Base-by-base conservation (phyloP, 1,139 yeast genomes). In the Magnusiomyces tetraspermus region DNA sequence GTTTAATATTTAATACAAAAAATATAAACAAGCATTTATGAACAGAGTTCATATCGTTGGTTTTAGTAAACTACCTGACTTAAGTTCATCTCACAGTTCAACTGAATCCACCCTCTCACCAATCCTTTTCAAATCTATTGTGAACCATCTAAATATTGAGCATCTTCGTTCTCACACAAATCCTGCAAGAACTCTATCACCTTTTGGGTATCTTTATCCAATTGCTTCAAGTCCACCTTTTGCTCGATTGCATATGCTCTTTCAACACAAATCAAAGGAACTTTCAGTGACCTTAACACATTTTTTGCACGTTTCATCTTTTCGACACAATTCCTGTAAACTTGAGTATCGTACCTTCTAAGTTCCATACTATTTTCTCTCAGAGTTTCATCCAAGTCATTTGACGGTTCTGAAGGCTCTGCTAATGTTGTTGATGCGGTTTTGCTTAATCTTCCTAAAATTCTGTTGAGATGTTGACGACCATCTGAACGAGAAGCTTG, bases 181-280 rank as follows among this genome's bases (percentile, higher is more conserved):
- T 62, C 64, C 24, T 54, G 55, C 17, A 62, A 46, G 45, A 62
- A 56, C 37, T 57, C 58, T 23, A 63, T 44, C 10, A 63, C 37
- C 48, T 57, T 57, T 31, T 47, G 55, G 6, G 24, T 21, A 38
- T 38, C 42, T 5, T 8, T 19, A 5, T 38, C 42, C 24, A 38
- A 15, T 15, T 38, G 42, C 42, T 58, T 55, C 44, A 63, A 61
- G 1, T 50, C 54, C 13, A 45, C 28, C 46, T 44, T 23, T 26
- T 45, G 33, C 19, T 36, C 23, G 44, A 53, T 26, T 45, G 46
- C 41, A 37, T 30, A 31, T 51, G 48, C 54, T 6, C 43, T 37
- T 3, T 55, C 46, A 2, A 59, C 46, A 48, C 66, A 61, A 46
- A 64, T 62, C 30, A 64, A 55, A 2, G 67, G 67, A 15, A 64